Evolutionary conservation across 1,284 basidiomycete species (phyloP).

Genomic region (Cystobasidiaceae sp.): DNA sequence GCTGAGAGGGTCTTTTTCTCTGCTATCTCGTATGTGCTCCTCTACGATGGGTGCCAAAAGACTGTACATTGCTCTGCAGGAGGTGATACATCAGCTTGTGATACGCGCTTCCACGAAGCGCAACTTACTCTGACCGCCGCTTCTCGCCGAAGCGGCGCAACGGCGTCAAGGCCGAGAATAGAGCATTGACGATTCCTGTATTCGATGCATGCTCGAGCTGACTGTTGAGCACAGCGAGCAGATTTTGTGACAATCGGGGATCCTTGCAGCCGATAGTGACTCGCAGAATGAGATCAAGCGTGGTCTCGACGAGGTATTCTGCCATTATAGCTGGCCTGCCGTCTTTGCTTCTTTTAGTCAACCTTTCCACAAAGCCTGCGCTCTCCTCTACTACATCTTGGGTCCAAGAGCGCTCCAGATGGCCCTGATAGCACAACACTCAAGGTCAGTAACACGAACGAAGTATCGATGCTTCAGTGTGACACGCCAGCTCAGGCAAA

Average conservation of each 20-base stretch:
- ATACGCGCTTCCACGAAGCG: no score
- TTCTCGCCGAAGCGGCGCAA: slow-evolving; percentile 1
- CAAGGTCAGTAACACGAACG: not conserved
- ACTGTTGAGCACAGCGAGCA: slow-evolving; percentile 18
- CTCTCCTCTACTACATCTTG: slow-evolving; percentile 20
- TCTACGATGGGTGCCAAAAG: slow-evolving; percentile 14
- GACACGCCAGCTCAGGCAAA: not conserved
- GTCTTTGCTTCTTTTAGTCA: not conserved
- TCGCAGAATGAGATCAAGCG: slow-evolving; percentile 26
- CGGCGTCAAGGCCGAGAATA: slow-evolving; percentile 5
- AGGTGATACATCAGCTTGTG: no score
- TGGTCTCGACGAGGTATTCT: slow-evolving; percentile 29
- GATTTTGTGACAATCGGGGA: not conserved
- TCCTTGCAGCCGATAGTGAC: slow-evolving; percentile 25
- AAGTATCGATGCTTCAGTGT: not conserved
- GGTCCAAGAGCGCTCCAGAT: slow-evolving; percentile 25
- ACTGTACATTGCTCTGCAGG: slow-evolving; percentile 9
- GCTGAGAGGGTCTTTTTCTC: not conserved
- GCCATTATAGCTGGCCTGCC: slow-evolving; percentile 15
- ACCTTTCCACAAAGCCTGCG: slow-evolving; percentile 3
- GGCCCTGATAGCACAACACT: not conserved
- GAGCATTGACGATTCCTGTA: slow-evolving; percentile 14
- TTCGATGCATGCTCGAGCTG: slow-evolving; percentile 25
- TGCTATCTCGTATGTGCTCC: slow-evolving; percentile 20
- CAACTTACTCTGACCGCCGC: slow-evolving; percentile 8